These are phyloP conservation scores for Metschnikowia drakensbergensis DNA, from an alignment of 805 yeast species.

Conservation along the genomic window DNA sequence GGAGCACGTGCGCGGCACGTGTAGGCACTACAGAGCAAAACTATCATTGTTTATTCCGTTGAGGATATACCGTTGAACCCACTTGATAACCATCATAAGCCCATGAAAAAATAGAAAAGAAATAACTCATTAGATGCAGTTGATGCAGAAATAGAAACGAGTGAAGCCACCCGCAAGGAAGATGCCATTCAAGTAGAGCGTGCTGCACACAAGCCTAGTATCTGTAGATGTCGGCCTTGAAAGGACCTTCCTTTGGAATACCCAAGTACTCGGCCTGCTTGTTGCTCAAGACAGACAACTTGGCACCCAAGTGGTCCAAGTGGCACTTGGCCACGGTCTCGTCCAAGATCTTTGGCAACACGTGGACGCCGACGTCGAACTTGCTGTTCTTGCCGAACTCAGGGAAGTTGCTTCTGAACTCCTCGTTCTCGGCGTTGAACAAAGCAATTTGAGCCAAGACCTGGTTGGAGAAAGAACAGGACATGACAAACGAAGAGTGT, in stretches of 20 bases:
- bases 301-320: constrained; percentile 90
- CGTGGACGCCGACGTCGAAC: constrained; percentile 89
- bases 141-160: constrained; percentile 38
- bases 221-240: constrained; percentile 97
- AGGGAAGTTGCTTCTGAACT: constrained; percentile 73
- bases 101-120: constrained; percentile 14
- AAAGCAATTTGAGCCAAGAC: constrained; percentile 86
- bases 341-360: constrained; percentile 95
- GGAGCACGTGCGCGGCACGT: not conserved
- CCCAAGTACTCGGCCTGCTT: constrained; percentile 94
- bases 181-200: constrained; percentile 14
- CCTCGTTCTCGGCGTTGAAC: constrained; percentile 80
- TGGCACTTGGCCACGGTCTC: constrained; percentile 98
- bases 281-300: constrained; percentile 67
- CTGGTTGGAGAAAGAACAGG: constrained; percentile 99
- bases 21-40: not conserved
- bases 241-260: constrained; percentile 90
- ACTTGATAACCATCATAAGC: constrained; percentile 20
- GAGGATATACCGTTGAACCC: constrained; percentile 32
- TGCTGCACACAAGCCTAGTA: constrained; percentile 47
- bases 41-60: constrained; percentile 31
- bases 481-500: constrained; percentile 98
- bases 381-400: constrained; percentile 93
- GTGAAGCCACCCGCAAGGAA: constrained; percentile 1
- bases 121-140: constrained; percentile 40